Conservation (phyloP, 192 early-diverging fungal genomes). For the Fimicolochytrium jonesii region DNA sequence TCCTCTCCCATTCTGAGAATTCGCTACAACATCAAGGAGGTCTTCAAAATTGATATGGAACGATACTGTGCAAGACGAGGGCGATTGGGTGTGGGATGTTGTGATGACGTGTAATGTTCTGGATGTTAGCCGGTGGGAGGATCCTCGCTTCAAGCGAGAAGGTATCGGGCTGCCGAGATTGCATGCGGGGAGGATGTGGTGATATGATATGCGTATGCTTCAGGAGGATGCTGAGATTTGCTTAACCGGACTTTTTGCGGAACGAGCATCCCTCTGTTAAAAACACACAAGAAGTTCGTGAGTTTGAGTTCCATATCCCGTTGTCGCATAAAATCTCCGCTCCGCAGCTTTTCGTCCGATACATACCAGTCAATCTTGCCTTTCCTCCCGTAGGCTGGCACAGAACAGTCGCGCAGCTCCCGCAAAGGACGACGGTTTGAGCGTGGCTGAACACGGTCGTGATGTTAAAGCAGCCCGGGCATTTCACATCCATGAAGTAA, state of each 20-base stretch:
- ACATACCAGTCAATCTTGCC: constrained; percentile 89
- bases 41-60: no score
- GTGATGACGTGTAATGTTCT: no score
- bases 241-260: constrained; percentile 66
- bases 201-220: no score
- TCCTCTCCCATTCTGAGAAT: no score
- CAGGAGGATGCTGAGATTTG: no score
- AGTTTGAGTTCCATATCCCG: background rate
- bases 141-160: no score
- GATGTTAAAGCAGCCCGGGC: constrained; percentile 71
- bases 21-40: no score
- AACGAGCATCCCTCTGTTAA: constrained; percentile 75
- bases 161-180: no score
- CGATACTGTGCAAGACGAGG: no score
- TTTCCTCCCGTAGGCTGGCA: constrained; percentile 99
- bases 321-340: background rate
- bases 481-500: constrained; percentile 99
- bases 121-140: no score
- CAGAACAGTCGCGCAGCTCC: constrained; percentile 92
- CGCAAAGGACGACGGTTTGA: constrained; percentile 97
- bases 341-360: background rate
- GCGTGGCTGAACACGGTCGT: constrained; percentile 99
- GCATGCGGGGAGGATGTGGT: no score
- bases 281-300: background rate
- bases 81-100: no score